These are phyloP conservation scores for Basipetospora chlamydospora DNA, from an alignment of 2,329 filamentous ascomycete species.

Conservation along the genomic window DNA sequence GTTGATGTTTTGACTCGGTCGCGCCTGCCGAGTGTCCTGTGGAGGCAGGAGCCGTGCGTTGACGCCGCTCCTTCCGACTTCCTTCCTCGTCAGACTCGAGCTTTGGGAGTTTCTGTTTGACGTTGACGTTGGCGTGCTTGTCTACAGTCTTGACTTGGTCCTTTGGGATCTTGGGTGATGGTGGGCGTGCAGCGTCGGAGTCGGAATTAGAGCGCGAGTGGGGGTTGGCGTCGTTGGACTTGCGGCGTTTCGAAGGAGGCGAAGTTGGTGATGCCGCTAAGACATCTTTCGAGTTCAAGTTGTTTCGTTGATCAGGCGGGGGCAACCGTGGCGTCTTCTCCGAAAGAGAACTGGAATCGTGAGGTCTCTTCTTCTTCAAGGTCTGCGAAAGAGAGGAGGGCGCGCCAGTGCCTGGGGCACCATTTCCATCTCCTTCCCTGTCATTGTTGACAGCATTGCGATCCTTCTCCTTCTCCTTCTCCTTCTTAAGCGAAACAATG, in stretches of 20 bases:
- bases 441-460: background rate
- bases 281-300: background rate
- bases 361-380: slow-evolving; percentile 36
- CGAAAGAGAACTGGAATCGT: slow-evolving; percentile 9
- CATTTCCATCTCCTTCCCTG: slow-evolving; percentile 16
- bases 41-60: slow-evolving; percentile 19
- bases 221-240: slow-evolving; percentile 3
- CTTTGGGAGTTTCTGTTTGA: slow-evolving; percentile 39
- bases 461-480: background rate
- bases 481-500: background rate
- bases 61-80: slow-evolving; percentile 36
- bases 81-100: slow-evolving; percentile 43
- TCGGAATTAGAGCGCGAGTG: slow-evolving; percentile 34
- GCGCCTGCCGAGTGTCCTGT: slow-evolving; percentile 6
- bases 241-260: slow-evolving; percentile 20
- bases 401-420: slow-evolving; percentile 17
- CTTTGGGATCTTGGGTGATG: slow-evolving; percentile 29
- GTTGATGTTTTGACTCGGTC: slow-evolving; percentile 4
- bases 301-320: slow-evolving; percentile 1
- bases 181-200: slow-evolving; percentile 33
- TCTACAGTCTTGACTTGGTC: slow-evolving; percentile 34
- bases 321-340: slow-evolving; percentile 4
- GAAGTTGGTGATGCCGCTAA: slow-evolving; percentile 31
- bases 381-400: slow-evolving; percentile 8
- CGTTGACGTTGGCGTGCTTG: too few species aligned